Evolutionary conservation across 208 protist species (phyloP), one percentile per base, ranked within the genome.

Genomic region (Phytomonas francai): DNA sequence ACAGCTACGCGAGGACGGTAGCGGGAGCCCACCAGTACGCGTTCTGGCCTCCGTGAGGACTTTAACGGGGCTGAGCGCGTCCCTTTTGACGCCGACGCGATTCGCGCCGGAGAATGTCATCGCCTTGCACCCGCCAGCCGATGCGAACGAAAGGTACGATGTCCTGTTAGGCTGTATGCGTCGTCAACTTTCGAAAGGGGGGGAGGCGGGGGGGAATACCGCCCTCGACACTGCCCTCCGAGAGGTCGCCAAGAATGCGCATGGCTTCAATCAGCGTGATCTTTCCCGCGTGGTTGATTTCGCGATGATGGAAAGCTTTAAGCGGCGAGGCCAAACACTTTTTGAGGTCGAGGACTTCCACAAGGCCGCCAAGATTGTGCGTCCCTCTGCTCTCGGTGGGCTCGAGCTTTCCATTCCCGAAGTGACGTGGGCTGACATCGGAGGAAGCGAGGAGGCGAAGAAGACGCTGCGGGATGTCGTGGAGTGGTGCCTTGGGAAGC

Each of bases 391-490:
- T 16, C 77, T 93, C 34, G 67, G 76, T 28, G 67, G 76, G 49
- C 76, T 92, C 42, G 76, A 93, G 33, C 76, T 97, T 25, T 84
- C 89, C n/a, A 68, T 98, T 28, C 95, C 93, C 7, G 77, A 78
- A 11, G 90, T 98, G 14, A 67, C 65, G 19, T 99, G 97, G 97
- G 68, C 71, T 19, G 97, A 98, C 74, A 98, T 99, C 65, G 97
- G 97, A 58, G 97, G 97, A 8, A 96, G 97, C 71, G 81, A 85
- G 31, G 80, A 84, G 36, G 92, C 89, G 25, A 98, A 98, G 70
- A 77, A 87, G 64, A 78, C 77, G 11, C 74, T 99, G 28, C 81
- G 83, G 51, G 95, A 98, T 32, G 89, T 92, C 0, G 86, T 99
- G 33, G 75, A 78, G 33, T 97, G 87, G 84, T 88, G 73, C 51